Percentiles rank a stretch among this genome's conserved stretches.
Evolutionary conservation across 2,329 filamentous ascomycete species (phyloP).

Genomic region (Cladophialophora bantiana): DNA sequence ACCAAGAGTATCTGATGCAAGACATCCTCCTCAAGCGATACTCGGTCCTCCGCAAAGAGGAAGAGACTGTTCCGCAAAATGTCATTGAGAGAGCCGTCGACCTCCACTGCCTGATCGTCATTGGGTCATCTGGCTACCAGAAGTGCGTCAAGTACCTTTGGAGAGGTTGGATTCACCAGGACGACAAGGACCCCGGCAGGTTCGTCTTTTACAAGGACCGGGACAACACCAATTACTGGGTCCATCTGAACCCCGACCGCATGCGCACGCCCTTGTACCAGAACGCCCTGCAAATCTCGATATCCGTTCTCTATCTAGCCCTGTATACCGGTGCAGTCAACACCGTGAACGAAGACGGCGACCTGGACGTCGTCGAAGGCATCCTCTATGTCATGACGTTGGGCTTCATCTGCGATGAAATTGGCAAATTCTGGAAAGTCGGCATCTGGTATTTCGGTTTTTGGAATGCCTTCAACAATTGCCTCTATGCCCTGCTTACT

Average conservation of each 20-base stretch:
- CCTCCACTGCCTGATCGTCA: constrained; percentile 84
- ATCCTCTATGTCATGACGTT: constrained; percentile 89
- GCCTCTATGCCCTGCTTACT: constrained; percentile 79
- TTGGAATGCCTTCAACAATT: constrained; percentile 94
- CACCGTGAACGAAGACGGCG: constrained; percentile 84
- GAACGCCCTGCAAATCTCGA: constrained; percentile 84
- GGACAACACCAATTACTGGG: constrained; percentile 76
- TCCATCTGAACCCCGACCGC: constrained; percentile 89
- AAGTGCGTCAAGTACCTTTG: constrained; percentile 93
- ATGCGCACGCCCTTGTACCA: constrained; percentile 94
- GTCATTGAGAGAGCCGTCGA: constrained; percentile 94
- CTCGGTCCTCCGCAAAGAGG: constrained; percentile 75
- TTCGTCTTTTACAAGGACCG: constrained; percentile 89
- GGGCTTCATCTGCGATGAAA: constrained; percentile 88
- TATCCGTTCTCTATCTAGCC: constrained; percentile 81
- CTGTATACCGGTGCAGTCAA: constrained; percentile 93
- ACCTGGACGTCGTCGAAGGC: constrained; percentile 82
- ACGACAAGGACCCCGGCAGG: constrained; percentile 85
- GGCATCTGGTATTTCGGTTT: constrained; percentile 91
- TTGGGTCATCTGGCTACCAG: constrained; percentile 92
- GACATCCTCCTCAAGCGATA: constrained; percentile 86
- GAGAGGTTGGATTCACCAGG: constrained; percentile 96
- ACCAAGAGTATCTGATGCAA: constrained; percentile 79
- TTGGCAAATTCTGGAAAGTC: constrained; percentile 90
- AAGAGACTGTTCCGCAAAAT: constrained; percentile 78